Conservation (phyloP, 176 grass and related monocot genomes). For the Olyra latifolia region DNA sequence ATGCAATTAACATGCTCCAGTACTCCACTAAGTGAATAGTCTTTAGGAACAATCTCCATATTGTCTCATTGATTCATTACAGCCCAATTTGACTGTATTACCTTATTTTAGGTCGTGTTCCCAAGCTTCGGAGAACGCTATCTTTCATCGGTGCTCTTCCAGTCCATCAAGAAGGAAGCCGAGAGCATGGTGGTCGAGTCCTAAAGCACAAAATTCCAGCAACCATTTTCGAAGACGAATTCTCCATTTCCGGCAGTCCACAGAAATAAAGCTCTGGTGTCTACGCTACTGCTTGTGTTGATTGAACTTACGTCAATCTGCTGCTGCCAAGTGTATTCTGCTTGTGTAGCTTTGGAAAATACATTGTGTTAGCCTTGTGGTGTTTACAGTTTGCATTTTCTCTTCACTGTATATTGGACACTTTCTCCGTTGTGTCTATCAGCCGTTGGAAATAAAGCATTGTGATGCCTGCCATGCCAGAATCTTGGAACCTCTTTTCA, state of each 20-base stretch:
- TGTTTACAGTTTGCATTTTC: slow-evolving; percentile 6
- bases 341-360: slow-evolving; percentile 23
- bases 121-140: slow-evolving; percentile 71
- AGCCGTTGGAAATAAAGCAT: slow-evolving; percentile 32
- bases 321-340: not conserved
- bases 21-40: not conserved
- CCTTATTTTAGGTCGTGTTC: slow-evolving; percentile 48
- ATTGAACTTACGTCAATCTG: not conserved
- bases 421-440: not conserved
- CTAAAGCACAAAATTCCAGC: not conserved
- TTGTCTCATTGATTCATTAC: not conserved
- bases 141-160: slow-evolving; percentile 62
- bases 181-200: slow-evolving; percentile 67
- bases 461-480: not conserved
- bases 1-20: not conserved
- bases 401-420: slow-evolving; percentile 17
- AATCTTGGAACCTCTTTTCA: not conserved
- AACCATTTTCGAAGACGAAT: not conserved
- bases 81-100: not conserved
- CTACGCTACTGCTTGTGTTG: slow-evolving; percentile 23
- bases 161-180: slow-evolving; percentile 61
- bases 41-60: not conserved
- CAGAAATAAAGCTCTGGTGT: slow-evolving; percentile 35
- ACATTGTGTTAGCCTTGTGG: not conserved
- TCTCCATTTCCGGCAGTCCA: not conserved